Conservation (phyloP, 225 moss, liverwort and hornwort species). For the Lunularia cruciata region DNA sequence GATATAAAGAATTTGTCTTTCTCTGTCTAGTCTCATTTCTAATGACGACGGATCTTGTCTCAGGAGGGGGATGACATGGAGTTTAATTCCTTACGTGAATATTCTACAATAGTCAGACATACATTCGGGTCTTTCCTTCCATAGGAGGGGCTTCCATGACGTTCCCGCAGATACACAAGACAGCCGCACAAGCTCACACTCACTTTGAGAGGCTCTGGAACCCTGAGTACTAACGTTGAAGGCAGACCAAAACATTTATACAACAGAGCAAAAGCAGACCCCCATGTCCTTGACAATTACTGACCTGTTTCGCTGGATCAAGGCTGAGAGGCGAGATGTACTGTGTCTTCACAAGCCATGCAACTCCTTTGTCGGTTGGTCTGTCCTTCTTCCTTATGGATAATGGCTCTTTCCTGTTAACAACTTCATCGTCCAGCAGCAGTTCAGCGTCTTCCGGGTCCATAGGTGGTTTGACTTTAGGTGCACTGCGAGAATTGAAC, state of each 20-base stretch:
- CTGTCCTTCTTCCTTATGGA: constrained; percentile 92
- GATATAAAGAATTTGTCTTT: too few relatives aligned
- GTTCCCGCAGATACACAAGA: too few relatives aligned
- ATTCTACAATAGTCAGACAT: too few relatives aligned
- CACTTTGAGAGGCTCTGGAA: background rate
- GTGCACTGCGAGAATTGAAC: constrained; percentile 58
- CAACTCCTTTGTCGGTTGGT: constrained; percentile 98
- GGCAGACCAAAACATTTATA: too few relatives aligned
- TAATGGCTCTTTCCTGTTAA: constrained; percentile 65
- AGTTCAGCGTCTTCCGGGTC: constrained; percentile 83
- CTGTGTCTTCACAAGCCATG: constrained; percentile 99
- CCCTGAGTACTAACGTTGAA: too few relatives aligned
- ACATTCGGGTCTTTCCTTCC: too few relatives aligned
- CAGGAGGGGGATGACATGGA: too few relatives aligned
- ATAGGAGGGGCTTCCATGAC: too few relatives aligned
- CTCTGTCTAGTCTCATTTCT: too few relatives aligned
- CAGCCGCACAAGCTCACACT: too few relatives aligned
- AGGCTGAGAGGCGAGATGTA: constrained; percentile 97
- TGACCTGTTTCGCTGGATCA: constrained; percentile 97
- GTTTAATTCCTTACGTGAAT: too few relatives aligned
- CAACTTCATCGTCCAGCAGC: constrained; percentile 83
- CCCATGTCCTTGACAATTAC: background rate
- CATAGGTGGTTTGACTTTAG: constrained; percentile 58
- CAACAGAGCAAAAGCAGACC: background rate
- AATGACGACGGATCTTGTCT: too few relatives aligned